These are phyloP conservation scores for Tricholoma furcatifolium DNA, from an alignment of 768 basidiomycete species.

Conservation along the genomic window DNA sequence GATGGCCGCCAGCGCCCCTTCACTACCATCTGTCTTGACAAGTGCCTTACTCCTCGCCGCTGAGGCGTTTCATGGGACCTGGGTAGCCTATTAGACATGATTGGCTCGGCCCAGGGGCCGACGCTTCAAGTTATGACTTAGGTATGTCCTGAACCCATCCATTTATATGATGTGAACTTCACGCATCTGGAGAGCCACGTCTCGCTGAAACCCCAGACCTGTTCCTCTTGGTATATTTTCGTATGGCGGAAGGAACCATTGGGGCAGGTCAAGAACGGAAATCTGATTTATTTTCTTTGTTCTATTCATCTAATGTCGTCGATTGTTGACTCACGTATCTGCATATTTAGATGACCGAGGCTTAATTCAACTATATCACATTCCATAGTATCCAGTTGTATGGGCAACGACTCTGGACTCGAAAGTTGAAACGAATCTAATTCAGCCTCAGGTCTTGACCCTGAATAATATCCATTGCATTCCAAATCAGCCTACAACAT, in stretches of 20 bases:
- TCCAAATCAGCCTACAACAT: too few species aligned
- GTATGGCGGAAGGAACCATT: slow-evolving; percentile 41
- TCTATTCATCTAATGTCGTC: too few species aligned
- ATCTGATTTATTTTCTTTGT: slow-evolving; percentile 42
- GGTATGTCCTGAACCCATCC: neutral
- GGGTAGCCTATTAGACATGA: neutral
- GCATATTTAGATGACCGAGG: too few species aligned
- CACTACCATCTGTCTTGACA: too few species aligned
- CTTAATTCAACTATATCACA: too few species aligned
- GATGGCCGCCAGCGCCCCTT: too few species aligned
- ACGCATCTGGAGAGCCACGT: slow-evolving; percentile 32
- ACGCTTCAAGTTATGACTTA: neutral
- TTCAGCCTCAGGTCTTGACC: too few species aligned
- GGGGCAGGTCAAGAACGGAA: slow-evolving; percentile 55
- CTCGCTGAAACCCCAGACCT: slow-evolving; percentile 41
- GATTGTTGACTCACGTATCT: too few species aligned
- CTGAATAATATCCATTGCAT: too few species aligned
- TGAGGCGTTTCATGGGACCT: neutral
- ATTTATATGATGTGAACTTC: slow-evolving; percentile 40
- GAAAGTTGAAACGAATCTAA: too few species aligned
- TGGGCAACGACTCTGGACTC: too few species aligned
- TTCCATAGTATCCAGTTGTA: too few species aligned
- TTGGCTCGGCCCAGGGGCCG: neutral
- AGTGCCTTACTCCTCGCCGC: neutral
- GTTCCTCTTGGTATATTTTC: slow-evolving; percentile 41